phyloP scores from a whole-genome alignment of 2,329 filamentous ascomycete species.

The Thelonectria olida region DNA sequence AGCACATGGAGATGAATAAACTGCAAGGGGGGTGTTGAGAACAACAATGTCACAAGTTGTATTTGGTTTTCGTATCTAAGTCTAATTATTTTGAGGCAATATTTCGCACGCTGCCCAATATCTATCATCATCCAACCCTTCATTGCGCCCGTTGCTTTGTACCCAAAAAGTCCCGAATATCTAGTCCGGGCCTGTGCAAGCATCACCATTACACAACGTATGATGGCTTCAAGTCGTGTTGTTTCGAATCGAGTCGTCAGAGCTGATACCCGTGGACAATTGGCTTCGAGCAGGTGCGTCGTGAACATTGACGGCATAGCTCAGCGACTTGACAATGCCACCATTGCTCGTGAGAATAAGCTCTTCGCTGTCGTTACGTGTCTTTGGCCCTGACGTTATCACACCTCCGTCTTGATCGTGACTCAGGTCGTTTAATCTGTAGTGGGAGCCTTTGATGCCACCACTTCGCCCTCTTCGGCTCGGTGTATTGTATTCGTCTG shows the following conservation, averaged over 20 bases:
- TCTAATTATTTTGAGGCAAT: no score
- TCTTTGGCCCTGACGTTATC: slow-evolving; percentile 40
- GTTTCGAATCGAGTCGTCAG: background rate
- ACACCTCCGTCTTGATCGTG: slow-evolving; percentile 43
- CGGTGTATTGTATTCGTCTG: slow-evolving; percentile 43
- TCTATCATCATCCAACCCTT: no score
- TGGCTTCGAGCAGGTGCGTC: slow-evolving; percentile 25
- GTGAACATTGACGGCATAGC: slow-evolving; percentile 52
- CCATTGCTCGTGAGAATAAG: slow-evolving; percentile 48
- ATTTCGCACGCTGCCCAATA: no score
- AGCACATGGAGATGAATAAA: slow-evolving; percentile 58
- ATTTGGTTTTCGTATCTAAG: no score
- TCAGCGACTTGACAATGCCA: slow-evolving; percentile 53
- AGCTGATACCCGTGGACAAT: background rate
- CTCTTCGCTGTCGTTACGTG: slow-evolving; percentile 48
- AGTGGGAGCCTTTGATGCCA: slow-evolving; percentile 43
- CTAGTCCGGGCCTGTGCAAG: no score
- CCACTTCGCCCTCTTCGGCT: slow-evolving; percentile 33
- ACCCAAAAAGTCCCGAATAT: no score
- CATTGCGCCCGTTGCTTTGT: no score
- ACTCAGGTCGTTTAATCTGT: slow-evolving; percentile 51
- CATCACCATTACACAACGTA: no score
- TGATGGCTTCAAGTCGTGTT: background rate
- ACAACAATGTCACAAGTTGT: no score
- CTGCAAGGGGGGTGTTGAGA: no score